Conservation (phyloP, 495 filamentous ascomycete genomes). For the Trichoderma reesei region DNA sequence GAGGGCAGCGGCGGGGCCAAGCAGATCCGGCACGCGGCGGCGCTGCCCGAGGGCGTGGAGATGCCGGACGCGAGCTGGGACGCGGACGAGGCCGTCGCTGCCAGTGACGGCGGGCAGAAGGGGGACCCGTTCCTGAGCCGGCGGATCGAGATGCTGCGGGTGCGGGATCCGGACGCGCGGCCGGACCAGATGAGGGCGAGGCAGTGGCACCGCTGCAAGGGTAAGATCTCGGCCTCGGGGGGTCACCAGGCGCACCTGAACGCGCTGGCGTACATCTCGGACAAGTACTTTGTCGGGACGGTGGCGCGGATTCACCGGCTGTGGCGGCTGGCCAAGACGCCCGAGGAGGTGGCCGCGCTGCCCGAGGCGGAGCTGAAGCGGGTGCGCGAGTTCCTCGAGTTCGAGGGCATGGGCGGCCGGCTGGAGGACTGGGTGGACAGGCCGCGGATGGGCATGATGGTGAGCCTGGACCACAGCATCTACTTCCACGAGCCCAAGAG, state of each 20-base stretch:
- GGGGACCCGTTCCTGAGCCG: slow-evolving; percentile 50
- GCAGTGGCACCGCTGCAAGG: slow-evolving; percentile 71
- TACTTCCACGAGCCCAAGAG: slow-evolving; percentile 82
- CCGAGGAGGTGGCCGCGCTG: slow-evolving; percentile 26
- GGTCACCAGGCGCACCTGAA: slow-evolving; percentile 71
- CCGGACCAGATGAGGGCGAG: slow-evolving; percentile 60
- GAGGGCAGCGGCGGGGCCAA: slow-evolving; percentile 53
- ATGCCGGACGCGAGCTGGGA: slow-evolving; percentile 25
- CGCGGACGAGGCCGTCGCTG: slow-evolving; percentile 7
- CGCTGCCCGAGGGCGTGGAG: slow-evolving; percentile 42
- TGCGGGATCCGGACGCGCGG: slow-evolving; percentile 15
- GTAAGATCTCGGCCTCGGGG: slow-evolving; percentile 58
- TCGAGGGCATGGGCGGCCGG: slow-evolving; percentile 30
- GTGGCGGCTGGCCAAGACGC: slow-evolving; percentile 44
- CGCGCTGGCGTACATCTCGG: slow-evolving; percentile 86
- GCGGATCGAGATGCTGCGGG: slow-evolving; percentile 42
- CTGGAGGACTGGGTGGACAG: slow-evolving; percentile 29
- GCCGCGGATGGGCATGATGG: slow-evolving; percentile 82
- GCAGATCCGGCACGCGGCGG: slow-evolving; percentile 49
- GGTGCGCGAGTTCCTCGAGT: slow-evolving; percentile 28
- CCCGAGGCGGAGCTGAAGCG: slow-evolving; percentile 20
- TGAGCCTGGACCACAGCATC: slow-evolving; percentile 85
- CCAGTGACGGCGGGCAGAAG: slow-evolving; percentile 9
- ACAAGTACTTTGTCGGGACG: slow-evolving; percentile 89
- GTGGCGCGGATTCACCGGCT: slow-evolving; percentile 65